These are phyloP conservation scores for Aspergillus pseudotamarii DNA, from an alignment of 2,329 filamentous ascomycete genomes.

Conservation along the genomic window DNA sequence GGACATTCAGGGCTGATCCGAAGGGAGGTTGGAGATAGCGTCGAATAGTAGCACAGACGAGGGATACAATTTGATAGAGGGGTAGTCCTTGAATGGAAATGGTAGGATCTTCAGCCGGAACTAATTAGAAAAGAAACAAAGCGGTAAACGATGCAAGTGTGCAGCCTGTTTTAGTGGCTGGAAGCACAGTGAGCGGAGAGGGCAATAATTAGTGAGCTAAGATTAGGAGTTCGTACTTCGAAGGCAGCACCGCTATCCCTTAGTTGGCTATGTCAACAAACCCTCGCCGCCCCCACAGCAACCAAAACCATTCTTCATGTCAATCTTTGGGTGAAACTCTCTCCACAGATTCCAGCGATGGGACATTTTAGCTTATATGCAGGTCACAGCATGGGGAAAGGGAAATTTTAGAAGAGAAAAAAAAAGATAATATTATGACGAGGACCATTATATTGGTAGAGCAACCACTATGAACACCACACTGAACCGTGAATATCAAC, in stretches of 20 bases:
- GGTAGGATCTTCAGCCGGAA: constrained; percentile 24
- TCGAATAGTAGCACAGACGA: background rate
- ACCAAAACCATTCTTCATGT: constrained; percentile 12
- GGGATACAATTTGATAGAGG: constrained; percentile 12
- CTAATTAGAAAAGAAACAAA: constrained; percentile 9
- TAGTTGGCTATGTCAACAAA: constrained; percentile 24
- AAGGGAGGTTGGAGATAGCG: background rate
- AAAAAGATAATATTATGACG: background rate
- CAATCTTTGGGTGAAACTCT: background rate
- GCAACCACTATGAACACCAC: background rate
- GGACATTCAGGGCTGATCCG: constrained; percentile 35
- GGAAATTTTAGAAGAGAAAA: background rate
- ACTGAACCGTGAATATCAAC: background rate
- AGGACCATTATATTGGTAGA: background rate
- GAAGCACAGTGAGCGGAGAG: constrained; percentile 3
- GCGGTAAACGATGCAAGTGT: constrained; percentile 1
- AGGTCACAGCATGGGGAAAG: background rate
- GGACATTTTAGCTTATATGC: background rate
- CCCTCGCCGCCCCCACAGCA: constrained; percentile 27
- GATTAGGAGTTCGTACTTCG: background rate
- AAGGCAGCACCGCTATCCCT: constrained; percentile 6
- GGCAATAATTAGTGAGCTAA: constrained; percentile 2
- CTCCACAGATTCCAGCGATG: background rate
- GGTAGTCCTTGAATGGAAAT: constrained; percentile 18
- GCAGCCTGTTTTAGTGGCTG: background rate